These are phyloP conservation scores for Aspergillus indologenus DNA, from an alignment of 495 filamentous ascomycete species.

Conservation along the genomic window DNA sequence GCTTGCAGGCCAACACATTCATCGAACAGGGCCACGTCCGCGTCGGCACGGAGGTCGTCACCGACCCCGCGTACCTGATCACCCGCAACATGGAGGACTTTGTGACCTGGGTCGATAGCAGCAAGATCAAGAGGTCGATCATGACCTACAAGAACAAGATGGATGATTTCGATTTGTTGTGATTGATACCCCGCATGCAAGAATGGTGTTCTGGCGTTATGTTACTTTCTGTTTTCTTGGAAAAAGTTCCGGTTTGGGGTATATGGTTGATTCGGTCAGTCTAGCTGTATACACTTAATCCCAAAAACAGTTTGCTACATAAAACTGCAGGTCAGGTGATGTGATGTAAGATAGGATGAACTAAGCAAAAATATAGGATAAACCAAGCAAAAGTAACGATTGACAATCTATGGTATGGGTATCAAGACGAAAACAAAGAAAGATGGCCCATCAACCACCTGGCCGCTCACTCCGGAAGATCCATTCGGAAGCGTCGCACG, in stretches of 20 bases:
- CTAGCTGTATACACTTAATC: no score
- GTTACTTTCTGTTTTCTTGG: background rate
- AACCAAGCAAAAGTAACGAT: no score
- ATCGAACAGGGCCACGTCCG: conserved; percentile 95
- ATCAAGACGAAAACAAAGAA: background rate
- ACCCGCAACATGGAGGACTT: conserved; percentile 88
- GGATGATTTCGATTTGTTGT: conserved; percentile 94
- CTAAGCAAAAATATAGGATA: no score
- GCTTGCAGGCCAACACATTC: conserved; percentile 69
- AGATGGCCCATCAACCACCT: background rate
- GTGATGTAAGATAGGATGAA: no score
- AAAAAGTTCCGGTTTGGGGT: conserved; percentile 1
- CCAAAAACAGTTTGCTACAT: no score
- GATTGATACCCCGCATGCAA: conserved; percentile 5
- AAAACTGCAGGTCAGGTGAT: no score
- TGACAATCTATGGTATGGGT: conserved; percentile 5
- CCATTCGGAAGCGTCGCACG: conserved; percentile 49
- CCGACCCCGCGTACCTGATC: conserved; percentile 61
- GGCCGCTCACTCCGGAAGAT: conserved; percentile 36
- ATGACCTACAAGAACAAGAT: conserved; percentile 90
- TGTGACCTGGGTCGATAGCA: conserved; percentile 92
- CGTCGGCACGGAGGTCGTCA: conserved; percentile 87
- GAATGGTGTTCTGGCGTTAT: conserved; percentile 3
- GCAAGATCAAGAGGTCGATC: conserved; percentile 95
- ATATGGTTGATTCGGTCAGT: no score